phyloP scores from a whole-genome alignment of 2,329 filamentous ascomycete species.

The Trichoderma lentiforme region DNA sequence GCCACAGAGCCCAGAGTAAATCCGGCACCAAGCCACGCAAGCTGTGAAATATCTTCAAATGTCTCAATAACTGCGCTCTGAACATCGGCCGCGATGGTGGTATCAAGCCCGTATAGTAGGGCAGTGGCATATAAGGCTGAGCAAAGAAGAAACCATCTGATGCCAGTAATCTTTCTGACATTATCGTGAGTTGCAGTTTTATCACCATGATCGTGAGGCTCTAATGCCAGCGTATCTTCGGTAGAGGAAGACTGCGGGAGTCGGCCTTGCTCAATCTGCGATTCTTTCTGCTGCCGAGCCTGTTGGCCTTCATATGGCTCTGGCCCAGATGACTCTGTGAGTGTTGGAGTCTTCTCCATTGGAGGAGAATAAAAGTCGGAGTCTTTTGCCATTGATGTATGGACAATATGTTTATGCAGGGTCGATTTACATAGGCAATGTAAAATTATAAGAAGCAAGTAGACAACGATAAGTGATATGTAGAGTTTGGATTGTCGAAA shows the following conservation, averaged over 20 bases:
- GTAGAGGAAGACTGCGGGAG: background rate
- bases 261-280: background rate
- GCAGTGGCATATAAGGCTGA: background rate
- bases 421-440: background rate
- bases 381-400: background rate
- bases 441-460: too few species aligned
- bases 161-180: background rate
- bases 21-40: constrained; percentile 39
- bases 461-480: background rate
- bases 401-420: background rate
- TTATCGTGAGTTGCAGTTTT: background rate
- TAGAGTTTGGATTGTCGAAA: background rate
- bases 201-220: background rate
- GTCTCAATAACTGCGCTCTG: background rate
- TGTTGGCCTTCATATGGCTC: background rate
- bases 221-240: background rate
- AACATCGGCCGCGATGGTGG: background rate
- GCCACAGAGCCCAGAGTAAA: constrained; percentile 41
- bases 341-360: background rate
- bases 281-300: background rate
- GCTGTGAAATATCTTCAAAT: constrained; percentile 25
- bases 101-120: background rate
- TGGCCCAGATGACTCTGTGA: background rate
- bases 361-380: background rate
- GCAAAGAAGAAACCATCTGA: background rate